Evolutionary conservation across 371 early-diverging fungal genomes (phyloP), one percentile per base, ranked within the genome.

Genomic region (Actinomucor elegans): DNA sequence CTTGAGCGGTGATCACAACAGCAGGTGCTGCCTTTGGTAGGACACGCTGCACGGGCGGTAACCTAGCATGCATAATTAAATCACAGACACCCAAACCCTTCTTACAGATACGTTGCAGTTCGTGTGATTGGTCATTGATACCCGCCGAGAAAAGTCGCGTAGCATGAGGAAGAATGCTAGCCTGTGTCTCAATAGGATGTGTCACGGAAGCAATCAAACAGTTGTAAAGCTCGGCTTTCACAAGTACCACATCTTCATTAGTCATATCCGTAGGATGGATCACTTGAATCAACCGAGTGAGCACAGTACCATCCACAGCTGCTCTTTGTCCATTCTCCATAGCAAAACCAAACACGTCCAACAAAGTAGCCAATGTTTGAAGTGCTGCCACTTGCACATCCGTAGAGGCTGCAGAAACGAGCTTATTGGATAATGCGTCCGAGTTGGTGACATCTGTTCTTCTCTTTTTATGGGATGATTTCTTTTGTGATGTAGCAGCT

Each of bases 41-140:
- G 10, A 63, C 62, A 28, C 83, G 69, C 50, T 79, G 84, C 59
- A 81, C 65, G 28, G 86, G 84, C 46, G 86, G 86, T 58, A 86
- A 36, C 18, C 84, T 69, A 42, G 74, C 54, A 48, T 86, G 86
- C 50, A 69, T 71, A 23, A 84, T 71, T 40, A 84, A 47, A 48
- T 86, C 86, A 54, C 86, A 86, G 15, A 80, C 64, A 1, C 69
- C 58, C 48, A 81, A 51, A 0, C 79, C 80, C 34, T 71, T 71
- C 12, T 59, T 58, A 36, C 86, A 83, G 18, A 67, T 61, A 15
- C 50, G 48, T 40, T 73, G 68, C 20, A 83, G 67, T 56, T 71
- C 49, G 20, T 69, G 69, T 11, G 65, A 64, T 17, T 61, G 61
- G 3, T 69, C 70, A 52, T 74, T 74, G 24, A 64, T 29, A 34